These are phyloP conservation scores for Diaporthe citriasiana DNA, from an alignment of 2,329 filamentous ascomycete species.

Conservation along the genomic window DNA sequence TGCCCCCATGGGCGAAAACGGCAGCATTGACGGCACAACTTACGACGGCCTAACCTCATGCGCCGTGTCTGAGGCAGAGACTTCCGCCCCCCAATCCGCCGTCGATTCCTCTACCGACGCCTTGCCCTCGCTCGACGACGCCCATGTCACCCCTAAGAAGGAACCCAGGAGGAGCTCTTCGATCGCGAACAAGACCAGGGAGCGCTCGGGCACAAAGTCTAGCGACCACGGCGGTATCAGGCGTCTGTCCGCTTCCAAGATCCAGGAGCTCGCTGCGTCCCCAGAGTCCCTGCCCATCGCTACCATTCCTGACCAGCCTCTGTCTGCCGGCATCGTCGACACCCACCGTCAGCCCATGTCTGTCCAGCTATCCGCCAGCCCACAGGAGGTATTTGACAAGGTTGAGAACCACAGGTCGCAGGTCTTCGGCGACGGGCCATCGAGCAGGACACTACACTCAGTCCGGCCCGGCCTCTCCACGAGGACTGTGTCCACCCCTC, in stretches of 20 bases:
- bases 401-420: slow-evolving; percentile 44
- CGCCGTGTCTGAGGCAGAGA: slow-evolving; percentile 42
- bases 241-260: slow-evolving; percentile 70
- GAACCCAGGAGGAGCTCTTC: slow-evolving; percentile 36
- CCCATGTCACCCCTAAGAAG: slow-evolving; percentile 30
- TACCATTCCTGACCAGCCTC: slow-evolving; percentile 55
- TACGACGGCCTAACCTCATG: slow-evolving; percentile 37
- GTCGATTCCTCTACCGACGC: slow-evolving; percentile 37
- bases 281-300: slow-evolving; percentile 72
- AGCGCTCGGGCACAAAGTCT: slow-evolving; percentile 50
- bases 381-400: slow-evolving; percentile 45
- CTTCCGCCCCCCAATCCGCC: slow-evolving; percentile 35
- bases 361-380: slow-evolving; percentile 51
- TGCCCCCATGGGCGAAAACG: background rate
- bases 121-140: slow-evolving; percentile 8
- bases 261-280: slow-evolving; percentile 69
- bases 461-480: slow-evolving; percentile 46
- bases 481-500: slow-evolving; percentile 67
- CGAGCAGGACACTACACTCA: slow-evolving; percentile 52
- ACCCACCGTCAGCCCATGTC: slow-evolving; percentile 51
- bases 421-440: slow-evolving; percentile 46
- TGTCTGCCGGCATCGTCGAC: slow-evolving; percentile 55
- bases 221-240: slow-evolving; percentile 60
- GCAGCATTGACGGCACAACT: background rate
- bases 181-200: slow-evolving; percentile 41